Base-by-base conservation (phyloP, 208 protist species). In the Tritrichomonas foetus region DNA sequence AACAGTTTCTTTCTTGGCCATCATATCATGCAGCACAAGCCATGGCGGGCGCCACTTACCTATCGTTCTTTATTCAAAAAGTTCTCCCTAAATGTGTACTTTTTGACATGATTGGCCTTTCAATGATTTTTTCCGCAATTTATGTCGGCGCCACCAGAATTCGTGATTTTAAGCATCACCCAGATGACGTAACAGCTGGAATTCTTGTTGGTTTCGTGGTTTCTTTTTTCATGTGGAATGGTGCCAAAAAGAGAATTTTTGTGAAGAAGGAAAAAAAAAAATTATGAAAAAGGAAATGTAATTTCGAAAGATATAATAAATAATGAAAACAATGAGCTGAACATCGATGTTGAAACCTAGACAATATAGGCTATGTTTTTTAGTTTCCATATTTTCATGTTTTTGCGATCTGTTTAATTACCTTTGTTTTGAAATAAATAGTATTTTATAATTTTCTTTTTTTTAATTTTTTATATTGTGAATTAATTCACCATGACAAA, bases 21-120 rank as follows among this genome's bases (percentile, higher is more conserved):
- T 84, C 74, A n/a, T 11, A 11, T 53, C 74, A 84, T 84, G 36
- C 74, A 33, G 53, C 74, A 53, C 9, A 53, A 84, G 36, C 74
- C 16, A 44, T 27, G 20, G 49, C 74, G 8, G 36, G 5, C 5
- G 36, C n/a, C n/a, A 33, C 36, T 11, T 84, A 53, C 36, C 1
- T 84, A 27, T 36, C 74, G 33, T 84, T 84, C 13, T 84, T 84
- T 84, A 44, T 84, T n/a, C 74, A 84, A 84, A 44, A 53, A n/a
- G 5, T 47, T 39, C 57, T 89, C 0, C 1, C 53, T 22, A 5
- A 5, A 61, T 61, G 16, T 61, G 16, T 61, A 61, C 16, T 61
- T 61, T 61, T 61, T 69, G 64, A 69, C 25, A 33, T 89, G 3
- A 20, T 89, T 89, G 41, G 41, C 0, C 2, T 47, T 57, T 39